Evolutionary conservation across 441 rosid genomes (phyloP), one percentile per base, ranked within the genome.

Genomic region (Adansonia gregorii): DNA sequence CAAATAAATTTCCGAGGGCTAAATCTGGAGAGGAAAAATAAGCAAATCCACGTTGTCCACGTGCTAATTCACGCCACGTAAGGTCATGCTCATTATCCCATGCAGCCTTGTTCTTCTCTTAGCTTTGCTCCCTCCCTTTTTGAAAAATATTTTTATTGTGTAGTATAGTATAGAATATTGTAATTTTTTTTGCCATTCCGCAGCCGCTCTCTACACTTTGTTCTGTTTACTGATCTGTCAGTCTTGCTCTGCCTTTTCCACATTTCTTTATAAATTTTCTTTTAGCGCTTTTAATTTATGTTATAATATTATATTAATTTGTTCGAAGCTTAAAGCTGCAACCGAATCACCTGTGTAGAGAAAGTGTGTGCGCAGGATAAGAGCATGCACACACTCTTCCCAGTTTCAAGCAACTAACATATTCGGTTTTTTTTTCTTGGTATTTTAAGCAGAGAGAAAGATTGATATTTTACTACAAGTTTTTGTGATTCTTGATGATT

Each of bases 251-350:
- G 81, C 86, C 77, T 86, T 83, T 75, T 64, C 48, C 14, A 8
- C 7, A 69, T 76, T 81, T 67, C 17, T 60, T 81, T 72, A 45
- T 49, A 65, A 8, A 14, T 45, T 8, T 51, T 69, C 7, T 0
- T 20, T n/a, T 52, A 6, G 2, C 43, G 22, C 54, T 74, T 19
- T 15, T 6, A 31, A 15, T 10, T 74, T 49, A 35, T 77, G 10
- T 67, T 45, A 9, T 46, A 17, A 24, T 46, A 14, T 56, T 6
- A 6, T 12, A 70, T 49, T 8, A 8, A 51, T 8, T 24, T 45
- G 59, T 70, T 51, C 39, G 74, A 70, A 83, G 90, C 84, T 88
- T 83, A 90, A 93, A 92, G 98, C 98, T 93, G 96, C 96, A 82
- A 92, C 87, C 94, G 82, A 88, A 92, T 92, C 90, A 83, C 87